Conservation (phyloP, 305 asterid genomes). For the Andrographis paniculata region DNA sequence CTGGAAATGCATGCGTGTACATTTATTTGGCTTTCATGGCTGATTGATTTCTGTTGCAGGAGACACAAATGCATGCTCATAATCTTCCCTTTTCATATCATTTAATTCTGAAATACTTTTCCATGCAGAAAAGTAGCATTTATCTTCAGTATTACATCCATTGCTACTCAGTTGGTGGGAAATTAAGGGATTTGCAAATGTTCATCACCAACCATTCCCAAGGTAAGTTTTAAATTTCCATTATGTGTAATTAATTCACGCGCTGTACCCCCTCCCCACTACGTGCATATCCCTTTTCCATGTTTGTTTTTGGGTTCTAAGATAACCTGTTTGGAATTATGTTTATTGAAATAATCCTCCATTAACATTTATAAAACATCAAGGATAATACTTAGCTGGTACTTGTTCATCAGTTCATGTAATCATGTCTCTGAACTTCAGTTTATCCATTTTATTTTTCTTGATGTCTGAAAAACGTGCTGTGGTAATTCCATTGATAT, state of each 20-base stretch:
- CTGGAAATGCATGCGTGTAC: neutral
- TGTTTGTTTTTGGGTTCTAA: too few species aligned
- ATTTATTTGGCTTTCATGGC: neutral
- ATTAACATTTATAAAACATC: too few species aligned
- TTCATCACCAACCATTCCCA: constrained; percentile 15
- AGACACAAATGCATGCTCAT: neutral
- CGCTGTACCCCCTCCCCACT: neutral
- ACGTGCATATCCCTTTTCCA: neutral
- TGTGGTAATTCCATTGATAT: too few species aligned
- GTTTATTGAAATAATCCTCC: too few species aligned
- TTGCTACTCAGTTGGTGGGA: constrained; percentile 10
- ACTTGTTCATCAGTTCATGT: too few species aligned
- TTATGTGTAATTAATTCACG: neutral
- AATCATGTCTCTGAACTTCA: too few species aligned
- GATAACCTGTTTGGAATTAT: too few species aligned
- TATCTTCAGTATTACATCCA: neutral
- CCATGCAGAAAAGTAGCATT: neutral
- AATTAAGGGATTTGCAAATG: constrained; percentile 2
- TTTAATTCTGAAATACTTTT: constrained; percentile 1
- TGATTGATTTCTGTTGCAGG: neutral
- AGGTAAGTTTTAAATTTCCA: neutral
- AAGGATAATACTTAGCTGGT: too few species aligned
- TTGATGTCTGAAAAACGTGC: too few species aligned
- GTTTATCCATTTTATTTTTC: too few species aligned
- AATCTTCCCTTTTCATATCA: neutral